Conservation (phyloP, 1,284 basidiomycete species). For the Papiliotrema nemorosa region DNA sequence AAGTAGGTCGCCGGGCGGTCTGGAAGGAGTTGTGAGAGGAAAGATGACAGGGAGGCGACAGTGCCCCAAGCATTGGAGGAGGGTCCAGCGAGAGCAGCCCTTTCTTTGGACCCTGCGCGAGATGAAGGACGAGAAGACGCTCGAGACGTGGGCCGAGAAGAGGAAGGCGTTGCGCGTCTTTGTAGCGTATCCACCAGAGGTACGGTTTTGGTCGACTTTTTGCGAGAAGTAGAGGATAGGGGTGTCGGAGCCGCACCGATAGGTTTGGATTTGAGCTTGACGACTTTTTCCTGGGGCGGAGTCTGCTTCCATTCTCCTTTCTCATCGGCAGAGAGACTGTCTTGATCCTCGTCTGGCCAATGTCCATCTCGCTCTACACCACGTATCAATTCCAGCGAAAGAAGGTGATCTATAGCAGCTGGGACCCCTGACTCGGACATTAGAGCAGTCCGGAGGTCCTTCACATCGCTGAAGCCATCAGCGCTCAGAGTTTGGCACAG, state of each 20-base stretch:
- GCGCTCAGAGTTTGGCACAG: too few relatives aligned
- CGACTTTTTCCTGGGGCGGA: neutral
- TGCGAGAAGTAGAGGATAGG: neutral
- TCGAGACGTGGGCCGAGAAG: conserved; percentile 13
- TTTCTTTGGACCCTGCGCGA: neutral
- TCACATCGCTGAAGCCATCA: neutral
- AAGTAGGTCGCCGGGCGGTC: conserved; percentile 26
- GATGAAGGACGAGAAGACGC: conserved; percentile 10
- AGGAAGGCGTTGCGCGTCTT: conserved; percentile 18
- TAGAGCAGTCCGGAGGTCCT: conserved; percentile 20
- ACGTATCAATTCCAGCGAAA: conserved; percentile 39
- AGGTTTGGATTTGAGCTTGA: neutral
- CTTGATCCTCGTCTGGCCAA: conserved; percentile 30
- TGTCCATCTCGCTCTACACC: conserved; percentile 26
- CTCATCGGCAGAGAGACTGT: conserved; percentile 1
- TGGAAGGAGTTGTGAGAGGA: conserved; percentile 31
- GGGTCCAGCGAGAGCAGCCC: conserved; percentile 7
- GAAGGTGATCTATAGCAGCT: conserved; percentile 38
- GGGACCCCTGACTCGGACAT: conserved; percentile 18
- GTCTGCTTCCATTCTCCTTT: neutral
- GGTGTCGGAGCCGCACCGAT: neutral
- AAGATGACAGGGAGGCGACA: conserved; percentile 33
- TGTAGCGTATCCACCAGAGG: conserved; percentile 40
- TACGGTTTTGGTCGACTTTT: conserved; percentile 21
- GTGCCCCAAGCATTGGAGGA: conserved; percentile 36